Evolutionary conservation across 1,284 basidiomycete genomes (phyloP), one percentile per base, ranked within the genome.

Genomic region (Trichosporon sp.): DNA sequence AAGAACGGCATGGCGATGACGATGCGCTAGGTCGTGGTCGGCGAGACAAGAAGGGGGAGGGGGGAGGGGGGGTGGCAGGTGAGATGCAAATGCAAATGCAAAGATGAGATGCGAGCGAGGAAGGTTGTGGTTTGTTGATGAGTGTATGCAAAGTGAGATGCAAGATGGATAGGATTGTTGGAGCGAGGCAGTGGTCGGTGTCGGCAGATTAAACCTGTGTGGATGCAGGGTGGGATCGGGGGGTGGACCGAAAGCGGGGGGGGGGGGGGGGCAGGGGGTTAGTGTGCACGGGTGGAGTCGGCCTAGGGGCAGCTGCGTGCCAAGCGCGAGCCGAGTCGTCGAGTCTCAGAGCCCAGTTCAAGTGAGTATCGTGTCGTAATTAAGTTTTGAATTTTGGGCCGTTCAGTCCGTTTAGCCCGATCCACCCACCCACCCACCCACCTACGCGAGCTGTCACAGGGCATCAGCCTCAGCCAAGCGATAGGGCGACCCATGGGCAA

Each of bases 201-300:
- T 38, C 48, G 16, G 48, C n/a, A 19, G 48, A 51, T 51, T 51
- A 51, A 51, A 51, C 48, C 35, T 37, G 35, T 7, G 35, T 10
- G 8, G 35, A 10, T 5, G 51, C 19, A 26, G 51, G 51, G 19
- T 26, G 51, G 51, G 51, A 54, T 54, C 51, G 51, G 51, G 51
- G 7, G 51, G 51, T 54, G 51, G 51, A 54, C 51, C 51, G 51
- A 54, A 54, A 54, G 51, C 51, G 51, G 51, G 51, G 51, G 19
- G 11, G 51, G 19, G 11, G 51, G 26, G 26, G 26, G 26, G 26
- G 26, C 26, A 26, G 26, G 26, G 26, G 26, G 26, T 26, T 26
- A 26, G 46, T 4, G 8, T 19, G 51, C 51, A 54, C 51, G 51
- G 51, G 51, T 54, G 51, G 51, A 54, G 51, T 54, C 51, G 51